Conservation (phyloP, 106 monocot genomes). For the Dendrobium catenatum region DNA sequence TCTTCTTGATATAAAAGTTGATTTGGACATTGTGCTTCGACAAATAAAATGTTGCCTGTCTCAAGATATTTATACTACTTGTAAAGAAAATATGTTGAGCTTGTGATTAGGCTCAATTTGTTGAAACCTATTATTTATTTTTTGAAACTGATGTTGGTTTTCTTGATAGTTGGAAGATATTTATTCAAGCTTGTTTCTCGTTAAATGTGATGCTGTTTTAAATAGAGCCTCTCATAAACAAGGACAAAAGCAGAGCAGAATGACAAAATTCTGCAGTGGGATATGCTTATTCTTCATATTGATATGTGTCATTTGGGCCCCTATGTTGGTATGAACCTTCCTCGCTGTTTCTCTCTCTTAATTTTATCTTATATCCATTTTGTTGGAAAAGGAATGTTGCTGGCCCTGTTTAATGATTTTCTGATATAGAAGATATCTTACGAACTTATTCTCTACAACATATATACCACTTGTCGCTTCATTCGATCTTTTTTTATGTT, state of each 20-base stretch:
- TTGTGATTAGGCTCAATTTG: no score
- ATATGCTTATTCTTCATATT: constrained; percentile 88
- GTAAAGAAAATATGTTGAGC: no score
- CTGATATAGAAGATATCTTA: no score
- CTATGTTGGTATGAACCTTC: constrained; percentile 75
- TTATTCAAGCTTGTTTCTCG: constrained; percentile 88
- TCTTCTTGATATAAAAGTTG: no score
- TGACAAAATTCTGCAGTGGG: constrained; percentile 94
- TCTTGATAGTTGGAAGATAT: constrained; percentile 85
- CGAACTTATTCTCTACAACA: no score
- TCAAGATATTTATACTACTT: no score
- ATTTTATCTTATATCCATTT: background rate
- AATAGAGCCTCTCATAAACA: constrained; percentile 67
- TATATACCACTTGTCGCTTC: no score
- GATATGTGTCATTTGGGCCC: constrained; percentile 98
- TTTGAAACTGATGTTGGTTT: background rate
- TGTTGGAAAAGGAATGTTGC: no score
- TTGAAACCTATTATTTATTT: background rate
- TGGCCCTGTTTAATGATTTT: no score
- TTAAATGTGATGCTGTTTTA: constrained; percentile 91
- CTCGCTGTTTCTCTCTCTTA: background rate
- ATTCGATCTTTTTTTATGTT: no score
- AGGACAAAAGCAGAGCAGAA: constrained; percentile 83
- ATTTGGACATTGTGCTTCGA: no score
- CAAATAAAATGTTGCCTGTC: no score